Base-by-base conservation (phyloP, 2,329 filamentous ascomycete species). In the Aspergillus sp. region DNA sequence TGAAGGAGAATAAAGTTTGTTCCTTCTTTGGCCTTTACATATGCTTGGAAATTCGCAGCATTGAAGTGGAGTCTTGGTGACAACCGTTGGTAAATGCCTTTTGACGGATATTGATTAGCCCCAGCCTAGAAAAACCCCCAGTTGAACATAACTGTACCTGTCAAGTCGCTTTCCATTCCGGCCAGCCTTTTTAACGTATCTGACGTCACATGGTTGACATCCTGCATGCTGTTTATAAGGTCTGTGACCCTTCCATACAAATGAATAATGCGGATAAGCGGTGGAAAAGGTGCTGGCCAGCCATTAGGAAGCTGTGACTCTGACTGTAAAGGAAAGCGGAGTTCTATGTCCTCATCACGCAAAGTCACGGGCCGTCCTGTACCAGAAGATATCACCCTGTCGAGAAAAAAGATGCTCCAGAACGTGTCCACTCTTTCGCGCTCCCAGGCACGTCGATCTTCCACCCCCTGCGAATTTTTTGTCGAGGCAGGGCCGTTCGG, bases 391-490 rank as follows among this genome's bases (percentile, higher is more conserved):
- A 96, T 93, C 60, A 93, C 88, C 19, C 91, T 84, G 67, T 96
- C 91, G 1, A 96, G 82, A 63, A 96, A 88, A 72, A 96, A 96
- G 11, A 96, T 89, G 4, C 90, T 88, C 91, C 91, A 96, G 64
- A 96, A 92, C 0, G 91, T 93, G 66, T 96, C 90, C 44, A 91
- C 87, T 15, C 90, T 85, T 69, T 96, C 91, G 62, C 91, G 86
- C 66, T 96, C 91, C 3, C 90, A 84, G 6, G 76, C 66, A 84
- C 88, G 62, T 78, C 82, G 72, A 83, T 85, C 67, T 87, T 86
- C 52, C 76, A 71, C 1, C 74, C 78, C 57, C 71, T 82, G 59
- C 74, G 74, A 65, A 37, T 71, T 46, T 1, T 67, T 62, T n/a
- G 58, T 64, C 14, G 65, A 59, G 15, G 58, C 61, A 54, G 64